These are phyloP conservation scores for Tuber indicum DNA, from an alignment of 495 filamentous ascomycete species.

Conservation along the genomic window DNA sequence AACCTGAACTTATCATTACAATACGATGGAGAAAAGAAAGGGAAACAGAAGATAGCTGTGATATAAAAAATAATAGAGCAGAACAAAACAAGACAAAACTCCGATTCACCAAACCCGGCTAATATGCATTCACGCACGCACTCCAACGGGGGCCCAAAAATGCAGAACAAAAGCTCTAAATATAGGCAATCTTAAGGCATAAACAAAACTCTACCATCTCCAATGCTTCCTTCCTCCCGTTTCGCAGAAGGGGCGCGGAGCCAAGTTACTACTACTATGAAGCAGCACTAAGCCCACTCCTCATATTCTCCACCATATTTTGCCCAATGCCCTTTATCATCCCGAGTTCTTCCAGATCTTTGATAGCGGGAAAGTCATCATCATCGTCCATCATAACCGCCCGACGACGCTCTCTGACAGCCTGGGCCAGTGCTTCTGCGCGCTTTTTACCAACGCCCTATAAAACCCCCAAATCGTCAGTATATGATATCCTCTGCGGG, in stretches of 20 bases:
- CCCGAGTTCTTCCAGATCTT: slow-evolving; percentile 35
- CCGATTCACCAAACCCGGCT: neutral
- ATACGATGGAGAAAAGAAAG: neutral
- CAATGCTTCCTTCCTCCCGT: neutral
- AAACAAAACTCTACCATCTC: neutral
- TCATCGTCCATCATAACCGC: slow-evolving; percentile 11
- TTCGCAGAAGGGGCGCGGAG: neutral
- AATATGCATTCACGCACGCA: neutral
- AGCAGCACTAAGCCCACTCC: slow-evolving; percentile 14
- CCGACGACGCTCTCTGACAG: slow-evolving; percentile 28
- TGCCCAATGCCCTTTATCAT: slow-evolving; percentile 36
- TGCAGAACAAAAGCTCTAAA: neutral
- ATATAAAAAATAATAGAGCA: neutral
- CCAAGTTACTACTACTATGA: neutral
- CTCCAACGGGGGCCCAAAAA: neutral
- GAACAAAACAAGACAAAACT: neutral
- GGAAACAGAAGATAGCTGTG: neutral
- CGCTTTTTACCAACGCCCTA: slow-evolving; percentile 38
- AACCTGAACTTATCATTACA: neutral
- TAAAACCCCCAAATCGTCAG: neutral
- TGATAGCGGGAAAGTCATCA: slow-evolving; percentile 34
- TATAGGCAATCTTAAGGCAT: neutral
- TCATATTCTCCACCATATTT: slow-evolving; percentile 38
- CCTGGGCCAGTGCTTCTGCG: slow-evolving; percentile 32
- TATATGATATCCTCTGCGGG: neutral